phyloP scores from a whole-genome alignment of 164 flowering plant species.

The Chimonanthus salicifolius region DNA sequence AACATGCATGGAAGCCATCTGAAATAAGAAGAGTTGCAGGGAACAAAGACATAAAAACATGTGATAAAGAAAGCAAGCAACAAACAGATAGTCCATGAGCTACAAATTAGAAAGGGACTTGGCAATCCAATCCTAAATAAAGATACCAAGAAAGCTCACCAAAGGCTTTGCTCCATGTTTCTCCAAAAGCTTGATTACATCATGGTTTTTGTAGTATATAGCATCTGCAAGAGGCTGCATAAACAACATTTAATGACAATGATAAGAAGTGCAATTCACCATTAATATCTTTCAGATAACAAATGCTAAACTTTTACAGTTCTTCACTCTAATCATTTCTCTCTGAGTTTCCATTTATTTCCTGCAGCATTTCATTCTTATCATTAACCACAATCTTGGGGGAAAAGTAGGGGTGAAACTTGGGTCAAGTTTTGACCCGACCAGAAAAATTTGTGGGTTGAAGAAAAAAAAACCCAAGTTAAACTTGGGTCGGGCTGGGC shows the following conservation, averaged over 20 bases:
- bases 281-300: too few relatives aligned
- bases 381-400: too few relatives aligned
- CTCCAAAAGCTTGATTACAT: conserved; percentile 79
- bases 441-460: too few relatives aligned
- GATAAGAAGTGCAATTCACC: too few relatives aligned
- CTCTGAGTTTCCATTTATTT: too few relatives aligned
- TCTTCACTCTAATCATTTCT: too few relatives aligned
- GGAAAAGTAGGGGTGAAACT: too few relatives aligned
- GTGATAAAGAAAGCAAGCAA: neutral
- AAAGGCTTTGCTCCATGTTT: conserved; percentile 79
- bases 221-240: conserved; percentile 98
- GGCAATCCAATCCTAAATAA: neutral
- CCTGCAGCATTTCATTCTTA: too few relatives aligned
- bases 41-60: conserved; percentile 1
- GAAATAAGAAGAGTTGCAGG: conserved; percentile 5
- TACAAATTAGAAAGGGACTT: neutral
- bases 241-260: neutral
- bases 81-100: neutral
- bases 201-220: conserved; percentile 69
- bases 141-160: conserved; percentile 38
- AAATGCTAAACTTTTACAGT: too few relatives aligned
- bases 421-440: too few relatives aligned
- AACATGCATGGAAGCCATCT: conserved; percentile 93
- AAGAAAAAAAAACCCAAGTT: too few relatives aligned
- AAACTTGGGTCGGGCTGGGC: too few relatives aligned